Base-by-base conservation (phyloP, 306 rosid genomes). In the Acacia acuminata region DNA sequence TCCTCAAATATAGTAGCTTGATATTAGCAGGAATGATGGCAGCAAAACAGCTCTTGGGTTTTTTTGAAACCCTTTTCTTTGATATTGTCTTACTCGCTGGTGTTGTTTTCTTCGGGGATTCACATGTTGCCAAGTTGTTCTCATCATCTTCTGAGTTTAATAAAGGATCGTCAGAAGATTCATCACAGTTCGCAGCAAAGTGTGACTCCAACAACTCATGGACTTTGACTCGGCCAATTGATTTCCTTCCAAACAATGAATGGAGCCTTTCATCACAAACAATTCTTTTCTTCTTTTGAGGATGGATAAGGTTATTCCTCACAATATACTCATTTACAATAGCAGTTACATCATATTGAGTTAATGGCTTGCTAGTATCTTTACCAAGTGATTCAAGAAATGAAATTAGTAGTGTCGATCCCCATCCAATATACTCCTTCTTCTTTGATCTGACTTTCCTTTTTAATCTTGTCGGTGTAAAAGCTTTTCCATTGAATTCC, bases 381-480 rank as follows among this genome's bases (percentile, higher is more conserved):
- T 77, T 86, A 47, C 93, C 98, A 42, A 94, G 87, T 32, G 91
- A 90, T 50, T 84, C 61, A 30, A 94, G 92, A 84, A 91, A 94
- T 40, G 77, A 80, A 44, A 93, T 85, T 15, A 94, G 89, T 14
- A 80, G 79, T 27, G 81, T 86, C 5, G 98, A 94, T 4, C 94
- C 97, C 98, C 97, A 94, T 3, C 97, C 94, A 27, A 79, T 76
- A 63, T 87, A 93, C 79, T 91, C 94, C 81, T 75, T 86, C 45
- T 81, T 86, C 90, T 84, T 89, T 55, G 80, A 32, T 53, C 27
- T 83, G 42, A 76, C 85, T 85, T 87, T 89, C 80, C 92, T 83
- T 81, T 85, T 89, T 74, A 15, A 78, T 42, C 83, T 87, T 63
- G 32, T 8, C 3, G 79, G 72, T 8, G 78, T 76, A 78, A 78